Conservation (phyloP, 2,329 filamentous ascomycete species). For the Teratosphaeria zuluensis region DNA sequence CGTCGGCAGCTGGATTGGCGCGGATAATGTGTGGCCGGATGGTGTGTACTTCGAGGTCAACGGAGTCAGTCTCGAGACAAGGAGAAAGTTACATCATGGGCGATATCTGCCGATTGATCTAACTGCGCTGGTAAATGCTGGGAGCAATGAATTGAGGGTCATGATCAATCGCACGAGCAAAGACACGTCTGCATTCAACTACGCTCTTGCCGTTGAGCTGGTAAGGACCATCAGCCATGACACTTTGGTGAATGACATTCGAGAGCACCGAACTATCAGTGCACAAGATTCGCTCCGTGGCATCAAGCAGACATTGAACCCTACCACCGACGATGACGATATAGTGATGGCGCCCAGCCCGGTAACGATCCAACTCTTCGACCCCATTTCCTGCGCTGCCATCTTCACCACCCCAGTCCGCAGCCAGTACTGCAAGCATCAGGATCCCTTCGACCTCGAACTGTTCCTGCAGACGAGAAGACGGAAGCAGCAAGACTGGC, state of each 20-base stretch:
- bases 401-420: slow-evolving; percentile 65
- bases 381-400: slow-evolving; percentile 34
- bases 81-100: slow-evolving; percentile 62
- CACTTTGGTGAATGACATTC: slow-evolving; percentile 27
- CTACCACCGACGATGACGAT: slow-evolving; percentile 45
- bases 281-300: slow-evolving; percentile 43
- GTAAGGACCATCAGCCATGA: slow-evolving; percentile 45
- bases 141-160: slow-evolving; percentile 54
- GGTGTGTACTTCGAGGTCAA: slow-evolving; percentile 64
- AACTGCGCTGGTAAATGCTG: slow-evolving; percentile 48
- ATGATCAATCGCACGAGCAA: slow-evolving; percentile 32
- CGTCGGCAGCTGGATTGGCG: slow-evolving; percentile 51
- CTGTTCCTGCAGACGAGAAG: slow-evolving; percentile 63
- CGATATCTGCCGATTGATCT: slow-evolving; percentile 70
- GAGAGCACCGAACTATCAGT: slow-evolving; percentile 19
- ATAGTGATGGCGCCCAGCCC: slow-evolving; percentile 31
- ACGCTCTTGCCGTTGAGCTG: slow-evolving; percentile 60
- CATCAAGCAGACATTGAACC: slow-evolving; percentile 45
- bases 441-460: slow-evolving; percentile 83
- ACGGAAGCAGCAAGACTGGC: slow-evolving; percentile 27
- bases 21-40: slow-evolving; percentile 62
- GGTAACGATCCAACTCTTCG: slow-evolving; percentile 36
- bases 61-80: slow-evolving; percentile 40
- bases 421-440: slow-evolving; percentile 59
- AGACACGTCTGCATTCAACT: slow-evolving; percentile 34